Evolutionary conservation across 2,329 filamentous ascomycete species (phyloP), one percentile per base, ranked within the genome.

Genomic region (Paecilomyces fulvus): DNA sequence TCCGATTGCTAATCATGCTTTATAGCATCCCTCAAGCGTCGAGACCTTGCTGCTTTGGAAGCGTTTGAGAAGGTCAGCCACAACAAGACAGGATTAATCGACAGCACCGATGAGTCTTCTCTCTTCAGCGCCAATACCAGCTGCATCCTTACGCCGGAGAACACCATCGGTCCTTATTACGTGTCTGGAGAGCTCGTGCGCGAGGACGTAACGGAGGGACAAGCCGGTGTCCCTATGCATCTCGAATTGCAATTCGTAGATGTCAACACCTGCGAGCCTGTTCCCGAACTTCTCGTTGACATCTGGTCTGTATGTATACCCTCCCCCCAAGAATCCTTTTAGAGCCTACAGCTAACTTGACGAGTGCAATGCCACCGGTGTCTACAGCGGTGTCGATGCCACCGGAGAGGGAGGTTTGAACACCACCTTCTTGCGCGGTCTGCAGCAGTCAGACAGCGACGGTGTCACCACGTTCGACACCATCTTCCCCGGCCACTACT

Each of bases 381-480:
- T 70, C 17, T 79, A 79, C 68, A 75, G 71, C 53, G 51, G 60
- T 43, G 51, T 60, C 49, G 17, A 50, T 14, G 21, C 50, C 55
- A 30, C 28, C 11, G 21, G 52, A 49, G 52, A 49, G 20, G 33
- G 58, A 55, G 73, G 65, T 37, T 68, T 62, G 52, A 68, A 70
- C n/a, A 70, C 71, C 1, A 79, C 76, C 12, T 80, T 72, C 65
- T 70, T 80, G 4, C 76, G 79, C 2, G 79, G 79, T 30, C 73
- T 80, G 49, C 75, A 79, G 62, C 64, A 69, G 11, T 76, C 76
- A 1, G 73, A 80, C 58, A 58, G 64, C 1, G 75, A 79, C 49
- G 79, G 79, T 43, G 75, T 81, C 11, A 76, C 76, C 14, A 68
- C 67, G 52, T 80, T 81, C 64, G 72, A 78, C 33, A 80, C 77